Conservation (phyloP, 1,284 basidiomycete species). For the Spongispora temasekensis region DNA sequence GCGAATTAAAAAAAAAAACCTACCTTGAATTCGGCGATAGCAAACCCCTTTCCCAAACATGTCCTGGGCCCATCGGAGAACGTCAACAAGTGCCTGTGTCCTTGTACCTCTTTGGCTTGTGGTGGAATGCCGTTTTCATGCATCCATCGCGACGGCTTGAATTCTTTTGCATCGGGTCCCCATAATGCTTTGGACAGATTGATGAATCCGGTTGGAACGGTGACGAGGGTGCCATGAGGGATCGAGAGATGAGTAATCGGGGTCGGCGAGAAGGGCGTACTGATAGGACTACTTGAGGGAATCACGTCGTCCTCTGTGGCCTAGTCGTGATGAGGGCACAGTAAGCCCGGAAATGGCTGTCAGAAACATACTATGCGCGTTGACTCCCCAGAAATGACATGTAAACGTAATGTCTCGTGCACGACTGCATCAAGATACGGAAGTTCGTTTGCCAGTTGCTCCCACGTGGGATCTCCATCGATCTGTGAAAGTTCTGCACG, state of each 20-base stretch:
- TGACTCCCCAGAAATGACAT: constrained; percentile 10
- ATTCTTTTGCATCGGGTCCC: constrained; percentile 40
- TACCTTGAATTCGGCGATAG: constrained; percentile 39
- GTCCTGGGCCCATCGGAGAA: constrained; percentile 51
- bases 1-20: background rate
- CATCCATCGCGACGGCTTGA: constrained; percentile 22
- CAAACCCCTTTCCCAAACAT: constrained; percentile 47
- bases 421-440: constrained; percentile 40
- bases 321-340: constrained; percentile 27
- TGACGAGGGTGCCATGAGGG: constrained; percentile 45
- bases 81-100: constrained; percentile 46
- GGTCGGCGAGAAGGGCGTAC: constrained; percentile 33
- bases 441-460: constrained; percentile 34
- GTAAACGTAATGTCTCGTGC: constrained; percentile 25
- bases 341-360: background rate
- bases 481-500: constrained; percentile 42
- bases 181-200: constrained; percentile 53
- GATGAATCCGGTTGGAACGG: constrained; percentile 44
- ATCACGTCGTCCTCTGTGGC: constrained; percentile 53
- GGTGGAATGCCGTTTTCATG: constrained; percentile 10
- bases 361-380: constrained; percentile 17
- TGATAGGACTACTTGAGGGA: constrained; percentile 46
- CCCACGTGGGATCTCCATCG: constrained; percentile 35
- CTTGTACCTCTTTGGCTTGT: constrained; percentile 39
- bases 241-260: constrained; percentile 41